These are phyloP conservation scores for Chrysopogon serrulatus DNA, from an alignment of 176 grass and related monocot genomes.

Conservation along the genomic window DNA sequence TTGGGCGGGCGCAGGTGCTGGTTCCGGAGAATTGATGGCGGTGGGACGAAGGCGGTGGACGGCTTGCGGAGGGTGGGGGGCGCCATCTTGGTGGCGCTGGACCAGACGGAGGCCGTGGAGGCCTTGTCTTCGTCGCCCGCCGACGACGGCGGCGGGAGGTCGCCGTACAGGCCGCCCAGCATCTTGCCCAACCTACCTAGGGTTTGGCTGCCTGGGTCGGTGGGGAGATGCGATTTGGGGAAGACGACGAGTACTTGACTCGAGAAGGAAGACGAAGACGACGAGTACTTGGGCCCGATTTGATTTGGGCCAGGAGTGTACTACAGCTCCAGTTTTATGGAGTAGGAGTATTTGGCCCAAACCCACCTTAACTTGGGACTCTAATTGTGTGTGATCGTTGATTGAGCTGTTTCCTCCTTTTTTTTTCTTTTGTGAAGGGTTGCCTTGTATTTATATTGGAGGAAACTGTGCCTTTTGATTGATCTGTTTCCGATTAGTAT, in stretches of 20 bases:
- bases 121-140: constrained; percentile 78
- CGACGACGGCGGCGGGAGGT: constrained; percentile 82
- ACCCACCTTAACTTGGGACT: no score
- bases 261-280: not conserved
- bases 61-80: constrained; percentile 84
- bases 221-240: not conserved
- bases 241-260: not conserved
- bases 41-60: constrained; percentile 57
- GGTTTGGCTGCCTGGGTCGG: not conserved
- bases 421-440: no score
- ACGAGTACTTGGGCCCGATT: no score
- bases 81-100: constrained; percentile 94
- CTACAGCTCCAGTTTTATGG: no score
- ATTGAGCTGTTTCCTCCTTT: no score
- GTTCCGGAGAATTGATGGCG: constrained; percentile 63
- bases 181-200: constrained; percentile 38
- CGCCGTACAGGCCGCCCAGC: constrained; percentile 88
- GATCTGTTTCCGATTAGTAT: no score
- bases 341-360: no score
- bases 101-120: constrained; percentile 70
- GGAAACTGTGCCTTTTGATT: no score
- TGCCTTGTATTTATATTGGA: no score
- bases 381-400: no score
- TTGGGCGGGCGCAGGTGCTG: constrained; percentile 36
- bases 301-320: no score